Base-by-base conservation (phyloP, 2,329 filamentous ascomycete genomes). In the Tolypocladium nubicola region DNA sequence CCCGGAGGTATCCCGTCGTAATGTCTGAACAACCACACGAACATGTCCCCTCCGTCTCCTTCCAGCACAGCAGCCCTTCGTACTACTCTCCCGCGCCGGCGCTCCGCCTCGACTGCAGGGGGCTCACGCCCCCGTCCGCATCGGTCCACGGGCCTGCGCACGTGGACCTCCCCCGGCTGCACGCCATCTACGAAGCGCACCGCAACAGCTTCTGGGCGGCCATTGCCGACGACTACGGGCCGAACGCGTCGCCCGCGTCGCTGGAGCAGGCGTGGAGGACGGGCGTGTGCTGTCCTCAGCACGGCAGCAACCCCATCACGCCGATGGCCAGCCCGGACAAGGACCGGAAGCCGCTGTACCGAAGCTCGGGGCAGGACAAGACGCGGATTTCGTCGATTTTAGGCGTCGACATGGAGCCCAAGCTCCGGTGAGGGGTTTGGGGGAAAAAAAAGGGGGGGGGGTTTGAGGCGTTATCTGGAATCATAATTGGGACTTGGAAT, bases 251-350 rank as follows among this genome's bases (percentile, higher is more conserved):
- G 53, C 82, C 87, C 1, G 76, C 79, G 16, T 76, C 83, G 39
- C 76, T 90, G 23, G 87, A 90, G 72, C 84, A 86, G 67, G 83
- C 85, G n/a, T 90, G 87, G 84, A 79, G 77, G 67, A 73, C 75
- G 11, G 78, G 75, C 43, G 66, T 70, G 35, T 72, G 74, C 64
- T 72, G 73, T 72, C 68, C 71, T 67, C 63, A 73, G 59, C 61
- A 63, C 9, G 69, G 66, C 52, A 67, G 66, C 52, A 77, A 75
- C 33, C 81, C 81, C 53, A 76, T 84, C 64, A 82, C 81, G 10
- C 79, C 79, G 8, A 71, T 77, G 47, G 75, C 78, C 37, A 79
- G 80, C 64, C 76, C 81, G 0, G 78, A 80, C 49, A 69, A 72
- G 56, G 67, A 67, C 50, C 75, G 79, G 54, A 73, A 76, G 52